A percentile compares a stretch with the other conserved stretches of the same genome.
phyloP scores from a whole-genome alignment of 768 basidiomycete species.

The Lentinus tigrinus region DNA sequence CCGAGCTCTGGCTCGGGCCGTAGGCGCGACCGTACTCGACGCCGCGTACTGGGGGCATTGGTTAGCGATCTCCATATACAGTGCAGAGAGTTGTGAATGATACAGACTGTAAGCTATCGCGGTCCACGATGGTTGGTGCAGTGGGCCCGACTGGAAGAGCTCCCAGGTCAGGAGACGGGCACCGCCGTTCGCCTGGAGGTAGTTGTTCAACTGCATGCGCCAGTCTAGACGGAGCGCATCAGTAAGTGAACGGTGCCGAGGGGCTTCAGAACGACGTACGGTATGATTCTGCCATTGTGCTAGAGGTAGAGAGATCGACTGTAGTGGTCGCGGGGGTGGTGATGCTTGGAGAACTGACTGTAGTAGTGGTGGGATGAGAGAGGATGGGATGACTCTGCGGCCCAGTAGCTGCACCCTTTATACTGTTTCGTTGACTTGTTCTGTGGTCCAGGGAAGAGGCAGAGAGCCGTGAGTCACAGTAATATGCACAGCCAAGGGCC shows the following conservation, averaged over 20 bases:
- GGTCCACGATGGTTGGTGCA: constrained; percentile 28
- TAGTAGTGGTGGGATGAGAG: constrained; percentile 6
- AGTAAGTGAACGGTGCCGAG: neutral
- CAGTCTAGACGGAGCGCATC: constrained; percentile 20
- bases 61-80: neutral
- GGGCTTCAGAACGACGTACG: constrained; percentile 12
- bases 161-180: constrained; percentile 25
- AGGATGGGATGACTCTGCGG: constrained; percentile 9
- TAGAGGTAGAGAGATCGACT: neutral
- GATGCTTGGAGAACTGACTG: neutral
- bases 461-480: constrained; percentile 20
- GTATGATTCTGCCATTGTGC: constrained; percentile 13
- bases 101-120: constrained; percentile 28
- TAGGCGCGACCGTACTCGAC: constrained; percentile 24
- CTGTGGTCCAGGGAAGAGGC: neutral
- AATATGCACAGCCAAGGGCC: constrained; percentile 18
- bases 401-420: constrained; percentile 3
- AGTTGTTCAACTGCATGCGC: constrained; percentile 33
- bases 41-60: constrained; percentile 23
- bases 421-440: constrained; percentile 2
- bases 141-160: constrained; percentile 22
- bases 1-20: constrained; percentile 19
- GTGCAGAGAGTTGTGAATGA: neutral
- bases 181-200: constrained; percentile 28
- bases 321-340: neutral